phyloP scores from a whole-genome alignment of 805 yeast species.

The Ogataea paraovalis region DNA sequence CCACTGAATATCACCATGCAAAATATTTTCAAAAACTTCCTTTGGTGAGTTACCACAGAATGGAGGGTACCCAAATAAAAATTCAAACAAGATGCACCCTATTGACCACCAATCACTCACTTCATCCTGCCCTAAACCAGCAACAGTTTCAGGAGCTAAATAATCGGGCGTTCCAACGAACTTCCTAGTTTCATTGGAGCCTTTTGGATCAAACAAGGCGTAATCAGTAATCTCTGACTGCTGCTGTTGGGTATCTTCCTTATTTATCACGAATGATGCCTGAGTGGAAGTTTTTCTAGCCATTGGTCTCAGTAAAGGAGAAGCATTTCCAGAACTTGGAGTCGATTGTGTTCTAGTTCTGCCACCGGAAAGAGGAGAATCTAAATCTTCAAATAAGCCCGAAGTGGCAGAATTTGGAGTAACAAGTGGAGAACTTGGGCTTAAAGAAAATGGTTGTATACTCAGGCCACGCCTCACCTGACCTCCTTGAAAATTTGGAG shows the following conservation, averaged over 20 bases:
- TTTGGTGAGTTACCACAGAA: conserved; percentile 82
- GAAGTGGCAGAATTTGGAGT: conserved; percentile 15
- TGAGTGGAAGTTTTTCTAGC: conserved; percentile 50
- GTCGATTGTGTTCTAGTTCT: conserved; percentile 28
- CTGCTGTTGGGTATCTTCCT: conserved; percentile 38
- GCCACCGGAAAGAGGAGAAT: conserved; percentile 3
- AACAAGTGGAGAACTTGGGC: conserved; percentile 22
- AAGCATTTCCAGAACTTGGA: conserved; percentile 37
- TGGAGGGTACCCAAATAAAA: conserved; percentile 91
- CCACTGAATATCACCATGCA: conserved; percentile 77
- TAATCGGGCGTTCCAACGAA: conserved; percentile 98
- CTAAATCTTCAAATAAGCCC: conserved; percentile 14
- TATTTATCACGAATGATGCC: conserved; percentile 49
- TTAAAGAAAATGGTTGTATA: conserved; percentile 27
- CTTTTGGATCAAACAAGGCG: conserved; percentile 69
- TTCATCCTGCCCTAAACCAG: conserved; percentile 77
- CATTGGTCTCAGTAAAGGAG: conserved; percentile 48
- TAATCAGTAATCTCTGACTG: conserved; percentile 34
- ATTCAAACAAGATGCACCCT: conserved; percentile 92
- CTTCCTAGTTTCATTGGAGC: conserved; percentile 45
- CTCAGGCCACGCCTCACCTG: conserved; percentile 10
- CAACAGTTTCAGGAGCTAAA: conserved; percentile 92
- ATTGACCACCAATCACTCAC: conserved; percentile 99
- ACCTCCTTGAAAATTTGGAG: conserved; percentile 1
- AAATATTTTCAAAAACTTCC: conserved; percentile 75